These are phyloP conservation scores for Striga asiatica DNA, from an alignment of 257 asterid species.

Conservation along the genomic window DNA sequence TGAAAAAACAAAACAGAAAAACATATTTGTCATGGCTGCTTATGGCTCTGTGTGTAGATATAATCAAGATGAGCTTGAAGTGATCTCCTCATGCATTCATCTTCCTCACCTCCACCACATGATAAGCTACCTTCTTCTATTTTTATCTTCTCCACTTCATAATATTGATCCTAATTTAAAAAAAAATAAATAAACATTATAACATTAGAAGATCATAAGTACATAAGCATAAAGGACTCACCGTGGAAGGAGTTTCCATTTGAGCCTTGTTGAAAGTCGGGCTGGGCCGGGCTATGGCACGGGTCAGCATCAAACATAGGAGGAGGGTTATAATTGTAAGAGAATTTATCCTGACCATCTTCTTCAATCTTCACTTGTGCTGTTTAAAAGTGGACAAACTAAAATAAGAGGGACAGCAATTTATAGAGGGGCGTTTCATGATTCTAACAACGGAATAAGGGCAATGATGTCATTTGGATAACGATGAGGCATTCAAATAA, in stretches of 20 bases:
- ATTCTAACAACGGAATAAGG: too few relatives aligned
- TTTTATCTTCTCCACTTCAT: conserved; percentile 12
- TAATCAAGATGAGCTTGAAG: conserved; percentile 64
- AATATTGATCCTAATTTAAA: conserved; percentile 19
- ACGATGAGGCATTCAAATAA: too few relatives aligned
- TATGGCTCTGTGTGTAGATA: conserved; percentile 61
- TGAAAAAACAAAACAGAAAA: too few relatives aligned
- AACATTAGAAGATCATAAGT: not conserved
- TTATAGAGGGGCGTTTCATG: too few relatives aligned
- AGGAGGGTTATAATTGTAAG: conserved; percentile 29
- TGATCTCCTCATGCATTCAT: conserved; percentile 68
- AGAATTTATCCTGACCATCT: conserved; percentile 34
- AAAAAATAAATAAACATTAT: not conserved
- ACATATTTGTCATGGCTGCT: conserved; percentile 34
- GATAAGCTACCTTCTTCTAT: conserved; percentile 14
- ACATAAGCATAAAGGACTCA: not conserved
- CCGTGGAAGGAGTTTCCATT: not conserved
- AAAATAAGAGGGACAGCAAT: too few relatives aligned
- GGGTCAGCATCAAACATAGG: conserved; percentile 20
- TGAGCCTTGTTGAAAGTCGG: conserved; percentile 6
- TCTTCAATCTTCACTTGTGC: too few relatives aligned
- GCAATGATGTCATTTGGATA: too few relatives aligned
- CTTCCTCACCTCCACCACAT: conserved; percentile 45
- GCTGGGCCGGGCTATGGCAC: conserved; percentile 24
- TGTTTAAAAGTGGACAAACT: too few relatives aligned